Base-by-base conservation (phyloP, 2,329 filamentous ascomycete species). In the Curvularia verruculosa region DNA sequence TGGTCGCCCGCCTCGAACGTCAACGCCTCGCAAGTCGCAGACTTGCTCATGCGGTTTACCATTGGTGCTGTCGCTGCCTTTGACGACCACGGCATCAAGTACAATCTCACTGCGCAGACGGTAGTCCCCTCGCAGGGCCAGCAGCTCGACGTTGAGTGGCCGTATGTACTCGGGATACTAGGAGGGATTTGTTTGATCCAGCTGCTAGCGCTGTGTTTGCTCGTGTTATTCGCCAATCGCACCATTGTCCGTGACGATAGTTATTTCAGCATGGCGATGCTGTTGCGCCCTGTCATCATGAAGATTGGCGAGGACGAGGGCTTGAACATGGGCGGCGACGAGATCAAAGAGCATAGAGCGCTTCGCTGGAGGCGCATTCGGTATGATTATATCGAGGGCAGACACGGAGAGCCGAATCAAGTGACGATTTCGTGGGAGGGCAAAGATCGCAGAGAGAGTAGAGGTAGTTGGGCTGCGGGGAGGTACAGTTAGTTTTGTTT, bases 31-130 rank as follows among this genome's bases (percentile, higher is more conserved):
- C 57, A 68, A 1, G 58, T 74, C 1, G 64, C 69, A 34, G 59
- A 70, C 5, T n/a, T 73, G 2, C 48, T 75, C 0, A 59, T 67
- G 51, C 66, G 70, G 3, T 75, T 70, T 47, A 69, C 66, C 1
- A 70, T 74, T 40, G 68, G 70, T 9, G 66, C 72, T 0, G 63
- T 75, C 5, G 72, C 73, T 0, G 71, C 72, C 1, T 74, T 72
- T 34, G 71, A 75, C 46, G 71, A 75, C 43, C 71, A 74, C 26
- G 71, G 73, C 8, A 58, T 68, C 8, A 65, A 63, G 2, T 67
- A 69, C 52, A 63, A 60, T 7, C 39, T 73, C 8, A 44, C 19
- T 0, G 48, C 60, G 0, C 54, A 63, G 56, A 55, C 37, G 18
- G 53, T 43, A 0, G 39, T 63, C 10, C 57, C 63, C 1, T 45